Conservation (phyloP, 139 green algal species). For the Astrephomene gubernaculifera region DNA sequence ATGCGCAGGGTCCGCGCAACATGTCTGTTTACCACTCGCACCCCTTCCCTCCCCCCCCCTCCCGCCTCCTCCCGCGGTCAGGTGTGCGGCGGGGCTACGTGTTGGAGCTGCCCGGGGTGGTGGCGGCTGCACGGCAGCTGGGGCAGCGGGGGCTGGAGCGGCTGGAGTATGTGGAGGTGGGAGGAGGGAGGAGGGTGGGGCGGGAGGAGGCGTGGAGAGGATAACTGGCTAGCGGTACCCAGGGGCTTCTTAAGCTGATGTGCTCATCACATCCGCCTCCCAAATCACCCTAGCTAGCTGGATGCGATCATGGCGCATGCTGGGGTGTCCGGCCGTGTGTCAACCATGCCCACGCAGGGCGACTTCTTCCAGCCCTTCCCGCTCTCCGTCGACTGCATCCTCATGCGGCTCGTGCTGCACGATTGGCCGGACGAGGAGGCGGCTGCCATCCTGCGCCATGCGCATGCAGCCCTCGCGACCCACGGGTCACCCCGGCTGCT, state of each 20-base stretch:
- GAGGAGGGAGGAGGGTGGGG: no score
- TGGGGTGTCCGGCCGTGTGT: no score
- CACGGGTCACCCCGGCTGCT: not conserved
- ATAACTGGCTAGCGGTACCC: no score
- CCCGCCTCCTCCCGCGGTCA: no score
- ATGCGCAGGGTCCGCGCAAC: no score
- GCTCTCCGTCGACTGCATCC: not conserved
- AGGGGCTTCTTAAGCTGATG: no score
- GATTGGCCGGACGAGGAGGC: slow-evolving; percentile 8
- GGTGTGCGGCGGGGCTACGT: slow-evolving; percentile 5
- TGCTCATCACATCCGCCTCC: no score
- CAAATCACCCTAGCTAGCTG: no score
- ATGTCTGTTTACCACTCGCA: no score
- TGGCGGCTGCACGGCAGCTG: slow-evolving; percentile 9
- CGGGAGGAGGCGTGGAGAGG: no score
- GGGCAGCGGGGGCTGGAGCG: slow-evolving; percentile 21
- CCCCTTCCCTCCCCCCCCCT: no score
- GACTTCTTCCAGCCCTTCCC: slow-evolving; percentile 35
- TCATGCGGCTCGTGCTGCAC: slow-evolving; percentile 33
- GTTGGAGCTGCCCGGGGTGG: slow-evolving; percentile 22
- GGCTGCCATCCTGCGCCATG: not conserved
- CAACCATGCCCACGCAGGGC: not conserved
- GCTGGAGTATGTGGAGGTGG: slow-evolving; percentile 16
- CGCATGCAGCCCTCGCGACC: not conserved
- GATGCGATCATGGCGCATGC: no score